These are phyloP conservation scores for Psidium guajava DNA, from an alignment of 345 rosid species.

Conservation along the genomic window DNA sequence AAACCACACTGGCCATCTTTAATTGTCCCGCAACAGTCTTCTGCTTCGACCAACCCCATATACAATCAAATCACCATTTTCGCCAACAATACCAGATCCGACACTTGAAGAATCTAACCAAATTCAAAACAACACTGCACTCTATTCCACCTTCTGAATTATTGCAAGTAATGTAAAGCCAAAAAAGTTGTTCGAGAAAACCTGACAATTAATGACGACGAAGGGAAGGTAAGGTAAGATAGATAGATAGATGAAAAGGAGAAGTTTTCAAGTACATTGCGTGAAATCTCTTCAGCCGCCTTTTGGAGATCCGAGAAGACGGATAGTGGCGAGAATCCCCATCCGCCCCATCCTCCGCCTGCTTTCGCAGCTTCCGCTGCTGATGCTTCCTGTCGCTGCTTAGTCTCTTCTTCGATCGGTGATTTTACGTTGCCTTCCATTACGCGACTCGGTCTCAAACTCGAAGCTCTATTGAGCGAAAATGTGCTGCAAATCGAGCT, in stretches of 20 bases:
- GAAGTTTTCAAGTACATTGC: conserved; percentile 41
- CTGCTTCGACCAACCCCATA: not conserved
- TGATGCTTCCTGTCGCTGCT: conserved; percentile 4
- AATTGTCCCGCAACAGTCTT: not conserved
- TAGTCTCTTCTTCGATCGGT: conserved; percentile 9
- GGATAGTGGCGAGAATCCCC: conserved; percentile 80
- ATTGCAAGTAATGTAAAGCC: not conserved
- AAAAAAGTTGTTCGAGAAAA: not conserved
- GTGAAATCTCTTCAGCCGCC: conserved; percentile 86
- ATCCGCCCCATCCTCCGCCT: conserved; percentile 69
- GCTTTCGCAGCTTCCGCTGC: conserved; percentile 10
- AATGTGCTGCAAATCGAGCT: not conserved
- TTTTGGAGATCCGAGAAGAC: conserved; percentile 90
- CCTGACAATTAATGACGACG: not conserved
- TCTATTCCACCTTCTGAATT: not conserved
- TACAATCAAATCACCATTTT: not conserved
- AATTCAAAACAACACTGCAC: not conserved
- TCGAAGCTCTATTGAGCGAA: not conserved
- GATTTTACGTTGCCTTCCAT: conserved; percentile 36
- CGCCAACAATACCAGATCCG: not conserved
- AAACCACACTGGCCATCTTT: not conserved
- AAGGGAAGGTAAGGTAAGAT: not conserved
- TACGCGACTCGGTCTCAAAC: not conserved
- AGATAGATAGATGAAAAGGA: not conserved
- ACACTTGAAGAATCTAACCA: not conserved